Evolutionary conservation across 371 early-diverging fungal genomes (phyloP), one percentile per base, ranked within the genome.

Genomic region (Mortierella sp.): DNA sequence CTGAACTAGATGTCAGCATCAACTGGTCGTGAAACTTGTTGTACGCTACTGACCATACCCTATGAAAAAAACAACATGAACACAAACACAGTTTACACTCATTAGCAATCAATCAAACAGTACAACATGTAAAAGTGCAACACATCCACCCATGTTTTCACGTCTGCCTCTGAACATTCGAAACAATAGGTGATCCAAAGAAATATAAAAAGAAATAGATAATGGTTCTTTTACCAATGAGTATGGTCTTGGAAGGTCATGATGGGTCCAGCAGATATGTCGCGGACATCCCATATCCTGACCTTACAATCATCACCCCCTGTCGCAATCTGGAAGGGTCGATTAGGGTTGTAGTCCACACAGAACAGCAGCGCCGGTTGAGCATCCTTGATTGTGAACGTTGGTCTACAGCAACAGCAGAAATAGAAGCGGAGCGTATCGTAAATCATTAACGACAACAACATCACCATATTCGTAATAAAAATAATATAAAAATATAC

Each of bases 11-110:
- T 0, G 96, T 93, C 52, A 98, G 89, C 45, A 98, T 78, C 24
- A 98, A 88, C 88, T 98, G 98, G 88, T 98, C 99, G 83, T 98
- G 97, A 76, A 93, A 94, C 34, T 90, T 91, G 88, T 98, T 98
- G 88, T 94, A 97, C 5, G 92, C 92, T 24, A 97, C 95, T 13
- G 92, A 90, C 94, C 95, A 96, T 14, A 98, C 90, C 97, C 96
- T 96, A 74, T 38, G 42, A 38, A 11, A 26, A 73, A 24, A 52
- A 72, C 28, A 34, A 45, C 14, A 28, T 34, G 57, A 60, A 34
- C 4, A 57, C 28, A 58, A 42, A 21, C 19, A 2, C 42, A 31
- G 26, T 28, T 34, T 45, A 38, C 21, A 55, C 34, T 52, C 21
- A 55, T 52, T 52, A 74, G 60, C 31, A 63, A 52, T 48, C 38